phyloP scores from a whole-genome alignment of 1,139 yeast genomes.

The Hemisphaericaspora xylofermentans region DNA sequence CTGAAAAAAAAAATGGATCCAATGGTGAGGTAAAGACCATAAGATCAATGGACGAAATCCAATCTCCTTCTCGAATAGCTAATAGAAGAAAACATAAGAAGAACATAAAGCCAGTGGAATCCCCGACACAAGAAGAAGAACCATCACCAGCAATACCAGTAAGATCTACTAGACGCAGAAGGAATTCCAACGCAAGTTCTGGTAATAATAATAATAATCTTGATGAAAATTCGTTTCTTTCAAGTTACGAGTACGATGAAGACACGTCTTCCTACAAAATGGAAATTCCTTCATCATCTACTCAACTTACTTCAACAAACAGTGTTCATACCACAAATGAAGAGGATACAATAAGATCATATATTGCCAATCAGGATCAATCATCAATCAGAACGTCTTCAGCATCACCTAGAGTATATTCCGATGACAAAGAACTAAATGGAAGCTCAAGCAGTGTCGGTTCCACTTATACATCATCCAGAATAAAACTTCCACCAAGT shows the following conservation, averaged over 20 bases:
- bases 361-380: not conserved
- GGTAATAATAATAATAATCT: not conserved
- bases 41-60: not conserved
- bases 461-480: constrained; percentile 14
- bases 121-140: not conserved
- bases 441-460: constrained; percentile 15
- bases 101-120: too few species aligned
- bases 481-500: constrained; percentile 16
- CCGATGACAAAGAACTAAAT: constrained; percentile 5
- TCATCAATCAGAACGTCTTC: constrained; percentile 1
- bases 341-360: constrained; percentile 1
- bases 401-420: not conserved
- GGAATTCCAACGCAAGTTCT: constrained; percentile 6
- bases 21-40: too few species aligned
- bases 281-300: not conserved
- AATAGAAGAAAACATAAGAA: not conserved
- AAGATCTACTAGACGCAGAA: constrained; percentile 16
- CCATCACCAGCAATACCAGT: constrained; percentile 11
- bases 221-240: not conserved
- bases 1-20: not conserved
- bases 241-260: not conserved
- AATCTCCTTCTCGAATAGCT: not conserved
- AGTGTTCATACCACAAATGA: not conserved
- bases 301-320: not conserved
- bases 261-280: not conserved